These are phyloP conservation scores for Arachnomyces sp. DNA, from an alignment of 2,329 filamentous ascomycete genomes.

Conservation along the genomic window DNA sequence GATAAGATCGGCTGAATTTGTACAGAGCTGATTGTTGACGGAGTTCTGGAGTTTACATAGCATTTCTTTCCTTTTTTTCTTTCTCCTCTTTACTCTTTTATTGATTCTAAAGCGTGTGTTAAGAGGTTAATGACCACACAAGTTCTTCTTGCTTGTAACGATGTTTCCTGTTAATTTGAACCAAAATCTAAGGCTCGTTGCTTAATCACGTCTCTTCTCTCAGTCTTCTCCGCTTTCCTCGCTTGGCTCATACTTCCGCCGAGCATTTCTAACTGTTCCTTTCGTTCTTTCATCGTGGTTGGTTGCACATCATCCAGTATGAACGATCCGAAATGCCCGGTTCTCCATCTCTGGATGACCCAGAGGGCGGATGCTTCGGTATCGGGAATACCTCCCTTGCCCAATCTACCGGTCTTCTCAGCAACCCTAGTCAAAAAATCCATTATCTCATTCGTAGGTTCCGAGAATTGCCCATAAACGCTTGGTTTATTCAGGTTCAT, in stretches of 20 bases:
- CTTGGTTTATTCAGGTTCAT: slow-evolving; percentile 62
- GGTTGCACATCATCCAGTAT: slow-evolving; percentile 68
- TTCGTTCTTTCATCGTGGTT: slow-evolving; percentile 46
- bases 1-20: slow-evolving; percentile 60
- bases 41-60: slow-evolving; percentile 8
- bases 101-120: no score
- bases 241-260: slow-evolving; percentile 39
- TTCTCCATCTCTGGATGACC: slow-evolving; percentile 75
- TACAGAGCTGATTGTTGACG: slow-evolving; percentile 14
- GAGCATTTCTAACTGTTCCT: slow-evolving; percentile 22
- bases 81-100: slow-evolving; percentile 1
- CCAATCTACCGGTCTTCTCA: slow-evolving; percentile 64
- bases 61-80: slow-evolving; percentile 3
- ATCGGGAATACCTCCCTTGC: slow-evolving; percentile 64
- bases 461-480: slow-evolving; percentile 56
- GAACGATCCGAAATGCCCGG: slow-evolving; percentile 67
- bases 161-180: slow-evolving; percentile 2
- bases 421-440: slow-evolving; percentile 66
- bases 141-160: slow-evolving; percentile 1
- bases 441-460: slow-evolving; percentile 77
- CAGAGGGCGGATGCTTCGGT: slow-evolving; percentile 67
- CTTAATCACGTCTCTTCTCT: slow-evolving; percentile 17
- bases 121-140: not conserved
- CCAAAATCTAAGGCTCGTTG: not conserved
- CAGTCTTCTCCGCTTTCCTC: slow-evolving; percentile 31